These are phyloP conservation scores for Termitomyces sp. DNA, from an alignment of 768 basidiomycete genomes.

Conservation along the genomic window DNA sequence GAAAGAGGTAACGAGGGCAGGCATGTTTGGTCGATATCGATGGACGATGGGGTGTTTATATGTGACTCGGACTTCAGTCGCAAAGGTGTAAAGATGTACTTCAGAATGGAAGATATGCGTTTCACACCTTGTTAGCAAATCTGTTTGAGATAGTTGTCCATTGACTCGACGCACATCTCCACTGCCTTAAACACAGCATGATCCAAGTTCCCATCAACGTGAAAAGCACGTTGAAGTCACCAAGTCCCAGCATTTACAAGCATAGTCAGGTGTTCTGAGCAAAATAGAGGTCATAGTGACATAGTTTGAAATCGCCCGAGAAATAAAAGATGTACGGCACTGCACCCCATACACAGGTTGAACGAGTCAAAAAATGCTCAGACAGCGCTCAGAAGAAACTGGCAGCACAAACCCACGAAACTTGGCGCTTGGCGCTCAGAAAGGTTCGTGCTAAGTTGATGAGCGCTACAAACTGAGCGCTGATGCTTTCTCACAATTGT, in stretches of 20 bases:
- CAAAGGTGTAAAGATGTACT: conserved; percentile 2
- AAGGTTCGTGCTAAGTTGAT: neutral
- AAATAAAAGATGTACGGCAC: neutral
- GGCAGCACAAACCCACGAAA: neutral
- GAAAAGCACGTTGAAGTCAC: neutral
- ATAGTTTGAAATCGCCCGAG: neutral
- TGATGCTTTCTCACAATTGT: no score
- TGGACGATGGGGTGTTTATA: neutral
- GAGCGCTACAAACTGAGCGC: neutral
- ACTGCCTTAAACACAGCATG: neutral
- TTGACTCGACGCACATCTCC: conserved; percentile 1
- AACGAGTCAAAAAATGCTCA: neutral
- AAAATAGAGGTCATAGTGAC: neutral
- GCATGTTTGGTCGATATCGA: conserved; percentile 1
- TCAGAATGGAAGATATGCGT: neutral
- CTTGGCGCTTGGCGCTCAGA: neutral
- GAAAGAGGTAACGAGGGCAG: neutral
- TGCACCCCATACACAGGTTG: neutral
- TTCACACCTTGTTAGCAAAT: conserved; percentile 3
- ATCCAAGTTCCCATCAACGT: no score
- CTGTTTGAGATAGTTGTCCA: neutral
- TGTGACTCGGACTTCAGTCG: neutral
- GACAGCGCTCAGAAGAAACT: neutral
- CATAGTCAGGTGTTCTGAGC: neutral
- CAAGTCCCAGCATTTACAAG: neutral